Base-by-base conservation (phyloP, 148 eudicot species). In the Chenopodium formosanum region DNA sequence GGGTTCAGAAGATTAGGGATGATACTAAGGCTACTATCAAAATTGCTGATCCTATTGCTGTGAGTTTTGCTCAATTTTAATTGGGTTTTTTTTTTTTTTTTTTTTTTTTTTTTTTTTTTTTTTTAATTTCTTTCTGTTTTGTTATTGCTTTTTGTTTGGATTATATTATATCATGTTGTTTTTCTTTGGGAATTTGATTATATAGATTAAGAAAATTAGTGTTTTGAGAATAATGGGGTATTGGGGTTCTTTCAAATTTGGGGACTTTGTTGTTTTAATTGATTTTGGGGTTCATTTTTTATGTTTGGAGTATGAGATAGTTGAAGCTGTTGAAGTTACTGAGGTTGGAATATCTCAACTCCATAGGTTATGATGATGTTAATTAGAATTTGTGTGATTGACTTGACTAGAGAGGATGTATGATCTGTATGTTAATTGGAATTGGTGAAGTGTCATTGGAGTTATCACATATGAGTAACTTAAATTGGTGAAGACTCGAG, bases 31-130 rank as follows among this genome's bases (percentile, higher is more conserved):
- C 98, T 48, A 91, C 90, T 74, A 78, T 94, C 67, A 94, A 94
- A 72, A 91, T 94, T 76, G 98, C 98, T 68, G 98, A 94, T 73
- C 92, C 98, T 53, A 76, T 93, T 79, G 88, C 98, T 76, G 98
- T 94, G 29, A 85, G 93, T 88, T 68, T 58, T 40, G 44, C 44
- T 40, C 44, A 40, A 40, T 40, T 40, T 40, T 40, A 40, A 40
- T 40, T 40, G 44, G 44, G 7, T 11, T 53, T 2, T 58, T 40
- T 52, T 70, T 62, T 37, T 70, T 63, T 58, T 56, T 64, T 37
- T 23, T 23, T 11, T 53, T 37, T 70, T 63, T 58, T 56, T 64
- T 37, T 11, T 53, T 2, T 58, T 40, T 52, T 70, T 62, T 37
- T 70, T 63, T 58, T 56, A 23, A 23, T 64, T 37, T 40, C 75